Conservation (phyloP, 1,284 basidiomycete species). For the Cerioporus squamosus region DNA sequence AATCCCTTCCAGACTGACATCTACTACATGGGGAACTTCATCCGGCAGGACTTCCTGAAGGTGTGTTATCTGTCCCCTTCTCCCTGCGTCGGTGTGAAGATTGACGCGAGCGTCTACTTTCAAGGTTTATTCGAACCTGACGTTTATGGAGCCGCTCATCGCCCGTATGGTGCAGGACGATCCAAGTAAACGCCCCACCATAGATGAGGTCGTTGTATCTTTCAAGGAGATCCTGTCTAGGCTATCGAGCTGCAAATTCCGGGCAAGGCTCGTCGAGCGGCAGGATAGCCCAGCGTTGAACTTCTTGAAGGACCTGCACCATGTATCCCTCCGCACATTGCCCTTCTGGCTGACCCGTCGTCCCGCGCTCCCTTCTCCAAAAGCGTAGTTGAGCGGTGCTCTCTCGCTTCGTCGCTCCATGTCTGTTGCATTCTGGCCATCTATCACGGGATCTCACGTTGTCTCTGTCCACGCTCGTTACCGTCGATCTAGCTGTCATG, state of each 20-base stretch:
- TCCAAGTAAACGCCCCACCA: constrained; percentile 2
- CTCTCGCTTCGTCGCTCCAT: background rate
- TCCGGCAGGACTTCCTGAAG: constrained; percentile 6
- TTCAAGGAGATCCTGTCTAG: background rate
- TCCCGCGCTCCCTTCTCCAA: background rate
- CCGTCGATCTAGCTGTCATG: too few relatives aligned
- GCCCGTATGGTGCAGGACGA: constrained; percentile 1
- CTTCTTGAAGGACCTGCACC: background rate
- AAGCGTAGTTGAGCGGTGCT: background rate
- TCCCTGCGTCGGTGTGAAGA: background rate
- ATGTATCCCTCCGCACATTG: background rate
- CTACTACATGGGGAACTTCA: constrained; percentile 29
- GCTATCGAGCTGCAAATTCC: background rate
- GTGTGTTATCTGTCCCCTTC: too few relatives aligned
- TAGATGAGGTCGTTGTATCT: constrained; percentile 2
- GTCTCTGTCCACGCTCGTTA: too few relatives aligned
- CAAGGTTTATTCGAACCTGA: constrained; percentile 8
- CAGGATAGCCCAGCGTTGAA: background rate
- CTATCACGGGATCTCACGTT: too few relatives aligned
- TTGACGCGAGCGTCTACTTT: background rate
- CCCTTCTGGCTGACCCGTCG: background rate
- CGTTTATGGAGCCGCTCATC: constrained; percentile 6
- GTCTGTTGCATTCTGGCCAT: background rate
- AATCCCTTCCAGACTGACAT: constrained; percentile 8
- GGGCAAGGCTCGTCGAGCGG: background rate